Conservation (phyloP, 1,139 yeast species). For the Oligophagozyma castellii region DNA sequence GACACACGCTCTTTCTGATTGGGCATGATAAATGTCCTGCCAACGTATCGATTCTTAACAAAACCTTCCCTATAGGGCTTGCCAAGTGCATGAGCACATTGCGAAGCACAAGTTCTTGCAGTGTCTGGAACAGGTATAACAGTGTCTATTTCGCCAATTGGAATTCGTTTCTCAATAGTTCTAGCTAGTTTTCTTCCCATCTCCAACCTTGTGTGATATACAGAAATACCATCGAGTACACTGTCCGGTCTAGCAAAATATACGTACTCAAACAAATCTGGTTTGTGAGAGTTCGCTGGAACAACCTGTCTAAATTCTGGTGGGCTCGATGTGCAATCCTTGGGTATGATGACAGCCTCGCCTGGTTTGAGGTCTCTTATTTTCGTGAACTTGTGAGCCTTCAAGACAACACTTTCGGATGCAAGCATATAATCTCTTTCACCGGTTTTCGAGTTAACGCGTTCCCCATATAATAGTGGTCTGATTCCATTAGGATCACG, state of each 20-base stretch:
- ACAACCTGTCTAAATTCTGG: constrained; percentile 86
- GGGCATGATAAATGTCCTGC: constrained; percentile 97
- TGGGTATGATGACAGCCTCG: constrained; percentile 88
- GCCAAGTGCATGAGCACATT: constrained; percentile 71
- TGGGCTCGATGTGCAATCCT: constrained; percentile 34
- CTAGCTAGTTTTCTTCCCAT: constrained; percentile 89
- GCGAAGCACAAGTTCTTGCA: constrained; percentile 84
- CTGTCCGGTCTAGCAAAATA: constrained; percentile 97
- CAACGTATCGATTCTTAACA: constrained; percentile 91
- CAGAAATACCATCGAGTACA: constrained; percentile 88
- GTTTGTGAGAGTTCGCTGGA: constrained; percentile 67
- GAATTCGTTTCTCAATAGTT: constrained; percentile 41
- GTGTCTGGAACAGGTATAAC: constrained; percentile 98
- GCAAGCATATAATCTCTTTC: constrained; percentile 87
- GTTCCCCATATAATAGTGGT: constrained; percentile 77
- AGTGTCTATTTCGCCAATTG: constrained; percentile 62
- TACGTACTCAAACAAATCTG: constrained; percentile 94
- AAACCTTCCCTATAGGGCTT: constrained; percentile 93
- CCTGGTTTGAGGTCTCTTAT: constrained; percentile 86
- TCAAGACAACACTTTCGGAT: constrained; percentile 85
- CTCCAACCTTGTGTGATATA: constrained; percentile 79
- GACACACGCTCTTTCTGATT: constrained; percentile 91
- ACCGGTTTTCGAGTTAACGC: constrained; percentile 48
- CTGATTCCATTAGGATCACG: constrained; percentile 96
- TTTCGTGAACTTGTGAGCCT: constrained; percentile 77